Conservation (phyloP, 768 basidiomycete genomes). For the Asterophora lycoperdoides region DNA sequence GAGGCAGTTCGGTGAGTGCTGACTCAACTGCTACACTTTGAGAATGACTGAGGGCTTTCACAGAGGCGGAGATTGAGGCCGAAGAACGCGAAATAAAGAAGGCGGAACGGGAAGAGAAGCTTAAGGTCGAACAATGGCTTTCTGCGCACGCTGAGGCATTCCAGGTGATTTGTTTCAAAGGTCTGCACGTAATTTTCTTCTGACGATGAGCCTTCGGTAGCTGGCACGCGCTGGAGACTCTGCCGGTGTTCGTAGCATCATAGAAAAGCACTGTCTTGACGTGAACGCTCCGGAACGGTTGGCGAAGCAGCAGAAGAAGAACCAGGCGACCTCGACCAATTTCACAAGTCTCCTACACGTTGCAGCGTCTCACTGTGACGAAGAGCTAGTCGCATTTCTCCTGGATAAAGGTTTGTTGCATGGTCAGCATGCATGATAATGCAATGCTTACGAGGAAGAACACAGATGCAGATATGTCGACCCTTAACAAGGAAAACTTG, state of each 20-base stretch:
- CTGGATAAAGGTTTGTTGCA: conserved; percentile 29
- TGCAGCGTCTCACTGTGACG: conserved; percentile 30
- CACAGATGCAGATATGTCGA: conserved; percentile 30
- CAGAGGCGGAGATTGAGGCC: conserved; percentile 31
- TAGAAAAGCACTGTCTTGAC: conserved; percentile 29
- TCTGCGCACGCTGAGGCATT: conserved; percentile 27
- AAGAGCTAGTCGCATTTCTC: conserved; percentile 27
- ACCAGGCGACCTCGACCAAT: conserved; percentile 11
- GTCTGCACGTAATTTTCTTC: neutral
- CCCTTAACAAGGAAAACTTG: conserved; percentile 28
- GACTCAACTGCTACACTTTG: neutral
- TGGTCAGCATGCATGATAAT: neutral
- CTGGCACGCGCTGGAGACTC: conserved; percentile 24
- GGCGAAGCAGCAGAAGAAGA: conserved; percentile 20
- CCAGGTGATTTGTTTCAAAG: conserved; percentile 14
- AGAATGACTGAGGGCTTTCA: neutral
- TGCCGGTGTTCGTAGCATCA: conserved; percentile 20
- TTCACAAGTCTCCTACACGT: conserved; percentile 33
- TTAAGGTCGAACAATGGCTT: conserved; percentile 20
- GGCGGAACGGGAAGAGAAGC: conserved; percentile 22
- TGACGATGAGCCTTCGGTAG: conserved; percentile 11
- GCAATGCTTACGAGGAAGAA: neutral
- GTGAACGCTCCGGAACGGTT: conserved; percentile 28
- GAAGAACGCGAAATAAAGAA: conserved; percentile 27
- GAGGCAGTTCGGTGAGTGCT: conserved; percentile 28